Conservation (phyloP, 495 filamentous ascomycete species). For the Neurospora sp. region DNA sequence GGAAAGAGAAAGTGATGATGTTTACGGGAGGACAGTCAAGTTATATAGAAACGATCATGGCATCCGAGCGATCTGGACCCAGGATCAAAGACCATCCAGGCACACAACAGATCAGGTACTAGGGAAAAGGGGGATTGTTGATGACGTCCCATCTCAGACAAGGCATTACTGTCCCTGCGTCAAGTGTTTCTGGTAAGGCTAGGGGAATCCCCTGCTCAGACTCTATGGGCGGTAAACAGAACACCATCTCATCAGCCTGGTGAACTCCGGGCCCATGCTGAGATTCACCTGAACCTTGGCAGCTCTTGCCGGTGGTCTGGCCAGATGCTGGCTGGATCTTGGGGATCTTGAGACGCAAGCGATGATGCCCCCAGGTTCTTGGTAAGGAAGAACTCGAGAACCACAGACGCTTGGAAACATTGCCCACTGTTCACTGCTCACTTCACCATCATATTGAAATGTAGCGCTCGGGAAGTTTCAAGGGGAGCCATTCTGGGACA, state of each 20-base stretch:
- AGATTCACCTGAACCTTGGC: neutral
- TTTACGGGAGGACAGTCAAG: conserved; percentile 2
- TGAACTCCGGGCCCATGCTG: neutral
- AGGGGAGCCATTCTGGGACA: neutral
- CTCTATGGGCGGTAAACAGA: neutral
- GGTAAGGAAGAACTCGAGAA: neutral
- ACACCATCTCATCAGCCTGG: neutral
- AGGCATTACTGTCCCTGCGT: conserved; percentile 16
- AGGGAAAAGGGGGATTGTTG: neutral
- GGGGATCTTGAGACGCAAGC: neutral
- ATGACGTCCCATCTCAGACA: neutral
- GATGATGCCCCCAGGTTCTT: neutral
- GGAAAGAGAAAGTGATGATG: conserved; percentile 26
- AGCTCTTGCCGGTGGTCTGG: conserved; percentile 1
- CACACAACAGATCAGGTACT: neutral
- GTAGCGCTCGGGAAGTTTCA: neutral
- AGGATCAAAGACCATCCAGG: neutral
- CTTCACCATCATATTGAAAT: neutral
- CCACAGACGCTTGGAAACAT: neutral
- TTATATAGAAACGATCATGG: conserved; percentile 17
- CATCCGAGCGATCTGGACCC: neutral
- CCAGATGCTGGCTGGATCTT: neutral
- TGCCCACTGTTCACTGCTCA: neutral
- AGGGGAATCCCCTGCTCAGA: conserved; percentile 8
- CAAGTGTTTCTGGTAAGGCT: conserved; percentile 6